phyloP scores from a whole-genome alignment of 192 early-diverging fungal genomes.

The Coemansia sp. region DNA sequence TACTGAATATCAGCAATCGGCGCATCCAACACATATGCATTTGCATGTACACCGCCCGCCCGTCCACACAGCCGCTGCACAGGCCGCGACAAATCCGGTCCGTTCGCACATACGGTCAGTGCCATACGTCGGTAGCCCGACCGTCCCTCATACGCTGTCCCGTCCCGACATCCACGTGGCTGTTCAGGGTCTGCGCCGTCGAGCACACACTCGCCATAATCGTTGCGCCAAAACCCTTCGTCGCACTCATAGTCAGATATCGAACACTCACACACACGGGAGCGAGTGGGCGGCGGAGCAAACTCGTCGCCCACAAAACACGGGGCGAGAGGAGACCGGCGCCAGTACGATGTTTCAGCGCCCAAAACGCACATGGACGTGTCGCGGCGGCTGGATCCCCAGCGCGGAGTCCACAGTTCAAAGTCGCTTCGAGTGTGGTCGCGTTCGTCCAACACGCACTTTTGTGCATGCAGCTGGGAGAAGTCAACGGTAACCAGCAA shows the following conservation, averaged over 20 bases:
- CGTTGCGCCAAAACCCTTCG: constrained; percentile 74
- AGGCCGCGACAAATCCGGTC: constrained; percentile 59
- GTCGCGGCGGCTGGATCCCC: constrained; percentile 43
- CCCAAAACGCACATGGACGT: constrained; percentile 64
- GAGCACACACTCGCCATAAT: constrained; percentile 61
- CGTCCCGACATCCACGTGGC: constrained; percentile 65
- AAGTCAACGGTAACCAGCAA: constrained; percentile 64
- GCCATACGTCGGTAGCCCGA: constrained; percentile 81
- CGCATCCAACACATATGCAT: constrained; percentile 33
- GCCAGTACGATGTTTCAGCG: constrained; percentile 63
- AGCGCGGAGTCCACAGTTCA: constrained; percentile 75
- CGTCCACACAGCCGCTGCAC: constrained; percentile 71
- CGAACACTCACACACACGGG: constrained; percentile 69
- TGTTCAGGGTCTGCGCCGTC: constrained; percentile 73
- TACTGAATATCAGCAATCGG: constrained; percentile 62
- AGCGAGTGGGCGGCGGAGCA: constrained; percentile 49
- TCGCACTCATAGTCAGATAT: constrained; percentile 87
- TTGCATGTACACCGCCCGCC: constrained; percentile 34
- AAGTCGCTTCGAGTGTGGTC: constrained; percentile 74
- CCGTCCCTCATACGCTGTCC: constrained; percentile 63
- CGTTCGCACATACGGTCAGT: constrained; percentile 73
- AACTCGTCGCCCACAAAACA: constrained; percentile 73
- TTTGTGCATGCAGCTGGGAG: constrained; percentile 27
- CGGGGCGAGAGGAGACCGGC: constrained; percentile 64
- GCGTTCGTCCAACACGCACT: constrained; percentile 53